Percentiles rank a stretch among this genome's conserved stretches.
These are phyloP conservation scores for Samsoniella hepiali DNA, from an alignment of 2,329 filamentous ascomycete genomes.

Conservation along the genomic window DNA sequence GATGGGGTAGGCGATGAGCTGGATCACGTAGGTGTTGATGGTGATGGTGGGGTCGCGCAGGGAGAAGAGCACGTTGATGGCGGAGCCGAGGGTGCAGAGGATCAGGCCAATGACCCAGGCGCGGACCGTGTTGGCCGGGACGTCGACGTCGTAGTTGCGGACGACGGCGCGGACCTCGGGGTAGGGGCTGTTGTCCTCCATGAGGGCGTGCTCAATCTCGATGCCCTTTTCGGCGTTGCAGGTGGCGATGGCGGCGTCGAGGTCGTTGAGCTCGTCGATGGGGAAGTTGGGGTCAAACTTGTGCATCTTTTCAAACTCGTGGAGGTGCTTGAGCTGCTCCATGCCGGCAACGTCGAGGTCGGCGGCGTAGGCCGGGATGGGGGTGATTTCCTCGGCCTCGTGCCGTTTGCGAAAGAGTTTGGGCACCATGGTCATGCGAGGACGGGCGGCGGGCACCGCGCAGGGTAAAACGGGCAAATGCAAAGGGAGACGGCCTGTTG, in stretches of 20 bases:
- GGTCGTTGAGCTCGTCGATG: constrained; percentile 58
- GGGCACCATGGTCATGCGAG: constrained; percentile 23
- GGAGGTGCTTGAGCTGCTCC: constrained; percentile 46
- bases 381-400: constrained; percentile 44
- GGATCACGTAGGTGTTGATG: constrained; percentile 60
- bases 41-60: constrained; percentile 56
- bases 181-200: constrained; percentile 65
- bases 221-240: constrained; percentile 55
- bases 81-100: constrained; percentile 60
- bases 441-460: not conserved
- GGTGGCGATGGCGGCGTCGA: constrained; percentile 55
- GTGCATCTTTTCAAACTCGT: constrained; percentile 58
- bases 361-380: constrained; percentile 37
- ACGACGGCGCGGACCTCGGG: constrained; percentile 65
- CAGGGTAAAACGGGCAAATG: not conserved
- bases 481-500: not conserved
- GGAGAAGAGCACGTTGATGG: constrained; percentile 59
- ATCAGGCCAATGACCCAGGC: constrained; percentile 61
- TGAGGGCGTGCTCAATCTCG: constrained; percentile 54
- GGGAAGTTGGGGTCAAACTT: constrained; percentile 63
- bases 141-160: constrained; percentile 61
- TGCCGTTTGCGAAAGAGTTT: constrained; percentile 45
- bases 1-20: constrained; percentile 60
- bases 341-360: constrained; percentile 40
- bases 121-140: constrained; percentile 62